These are phyloP conservation scores for Mycena latifolia DNA, from an alignment of 768 basidiomycete genomes.

Conservation along the genomic window DNA sequence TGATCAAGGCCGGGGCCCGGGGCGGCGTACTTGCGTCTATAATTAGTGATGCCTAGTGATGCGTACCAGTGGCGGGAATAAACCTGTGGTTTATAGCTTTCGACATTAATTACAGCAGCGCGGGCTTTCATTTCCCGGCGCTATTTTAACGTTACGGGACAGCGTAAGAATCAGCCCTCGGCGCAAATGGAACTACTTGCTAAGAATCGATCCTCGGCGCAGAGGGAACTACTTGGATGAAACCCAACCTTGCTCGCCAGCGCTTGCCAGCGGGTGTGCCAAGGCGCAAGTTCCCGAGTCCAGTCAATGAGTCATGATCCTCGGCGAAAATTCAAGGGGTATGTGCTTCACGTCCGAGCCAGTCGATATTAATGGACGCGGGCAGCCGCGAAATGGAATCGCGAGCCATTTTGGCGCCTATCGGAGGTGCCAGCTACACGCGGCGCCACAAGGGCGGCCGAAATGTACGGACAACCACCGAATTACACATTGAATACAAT, in stretches of 20 bases:
- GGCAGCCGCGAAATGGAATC: background rate
- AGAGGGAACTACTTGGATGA: background rate
- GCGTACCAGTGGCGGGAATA: background rate
- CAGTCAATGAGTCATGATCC: background rate
- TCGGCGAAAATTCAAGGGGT: background rate
- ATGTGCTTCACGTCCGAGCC: background rate
- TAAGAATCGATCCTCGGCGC: background rate
- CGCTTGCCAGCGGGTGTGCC: background rate
- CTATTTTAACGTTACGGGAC: background rate
- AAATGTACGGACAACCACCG: background rate
- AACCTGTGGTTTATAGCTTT: background rate
- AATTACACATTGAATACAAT: no score
- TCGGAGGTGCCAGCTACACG: background rate
- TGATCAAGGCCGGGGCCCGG: background rate
- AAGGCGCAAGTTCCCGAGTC: background rate
- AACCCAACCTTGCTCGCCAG: no score
- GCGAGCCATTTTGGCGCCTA: constrained; percentile 4
- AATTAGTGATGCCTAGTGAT: no score
- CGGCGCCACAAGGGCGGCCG: background rate
- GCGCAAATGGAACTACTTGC: no score
- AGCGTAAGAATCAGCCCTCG: background rate
- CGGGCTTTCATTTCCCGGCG: background rate
- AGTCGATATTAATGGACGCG: background rate
- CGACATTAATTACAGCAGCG: background rate
- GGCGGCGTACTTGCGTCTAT: background rate